phyloP scores from a whole-genome alignment of 805 yeast genomes.

The Wickerhamiella azyma region DNA sequence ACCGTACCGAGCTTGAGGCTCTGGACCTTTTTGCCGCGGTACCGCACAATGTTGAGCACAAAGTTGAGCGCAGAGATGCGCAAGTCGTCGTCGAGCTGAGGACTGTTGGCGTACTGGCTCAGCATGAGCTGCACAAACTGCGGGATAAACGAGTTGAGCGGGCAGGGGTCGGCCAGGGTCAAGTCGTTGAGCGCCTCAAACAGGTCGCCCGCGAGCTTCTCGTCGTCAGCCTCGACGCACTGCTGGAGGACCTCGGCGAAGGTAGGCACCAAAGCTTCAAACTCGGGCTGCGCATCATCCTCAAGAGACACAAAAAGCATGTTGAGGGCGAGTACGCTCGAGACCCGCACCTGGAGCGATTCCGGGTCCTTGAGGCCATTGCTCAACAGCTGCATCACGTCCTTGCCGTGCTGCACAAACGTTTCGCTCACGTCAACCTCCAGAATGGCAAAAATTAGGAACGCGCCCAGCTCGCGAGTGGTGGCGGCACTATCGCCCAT shows the following conservation, averaged over 20 bases:
- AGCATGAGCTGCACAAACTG: slow-evolving; percentile 59
- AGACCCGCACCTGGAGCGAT: slow-evolving; percentile 63
- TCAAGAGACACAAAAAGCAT: slow-evolving; percentile 34
- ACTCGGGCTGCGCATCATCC: slow-evolving; percentile 44
- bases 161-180: slow-evolving; percentile 57
- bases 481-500: slow-evolving; percentile 45
- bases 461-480: slow-evolving; percentile 69
- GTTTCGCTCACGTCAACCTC: slow-evolving; percentile 31
- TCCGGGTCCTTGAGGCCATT: slow-evolving; percentile 46
- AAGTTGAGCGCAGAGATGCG: slow-evolving; percentile 77
- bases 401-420: slow-evolving; percentile 29
- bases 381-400: slow-evolving; percentile 58
- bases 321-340: slow-evolving; percentile 70
- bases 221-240: slow-evolving; percentile 56
- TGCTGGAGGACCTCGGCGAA: slow-evolving; percentile 72
- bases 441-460: slow-evolving; percentile 59
- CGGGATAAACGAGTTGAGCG: slow-evolving; percentile 62
- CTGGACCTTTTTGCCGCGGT: slow-evolving; percentile 67
- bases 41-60: slow-evolving; percentile 61
- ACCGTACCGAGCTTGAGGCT: slow-evolving; percentile 74
- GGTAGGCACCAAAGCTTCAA: slow-evolving; percentile 49
- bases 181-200: slow-evolving; percentile 79
- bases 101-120: slow-evolving; percentile 52
- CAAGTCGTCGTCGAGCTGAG: slow-evolving; percentile 57
- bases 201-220: slow-evolving; percentile 54